Conservation (phyloP, 2,329 filamentous ascomycete species). For the Ophiostoma australiae region DNA sequence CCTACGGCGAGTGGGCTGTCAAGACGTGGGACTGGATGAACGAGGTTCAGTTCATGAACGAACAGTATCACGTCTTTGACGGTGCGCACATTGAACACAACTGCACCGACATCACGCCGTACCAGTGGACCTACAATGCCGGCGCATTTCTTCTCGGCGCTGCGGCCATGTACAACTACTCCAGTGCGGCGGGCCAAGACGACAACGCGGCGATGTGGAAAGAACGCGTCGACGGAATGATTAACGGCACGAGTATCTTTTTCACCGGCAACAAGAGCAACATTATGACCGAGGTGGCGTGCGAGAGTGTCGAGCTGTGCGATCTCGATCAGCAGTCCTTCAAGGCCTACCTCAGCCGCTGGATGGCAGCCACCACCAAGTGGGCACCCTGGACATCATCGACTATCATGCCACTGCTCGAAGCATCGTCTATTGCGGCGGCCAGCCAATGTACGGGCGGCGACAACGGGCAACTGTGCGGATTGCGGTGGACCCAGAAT, state of each 20-base stretch:
- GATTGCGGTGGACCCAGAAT: constrained; percentile 50
- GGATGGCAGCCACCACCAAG: constrained; percentile 58
- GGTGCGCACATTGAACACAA: constrained; percentile 54
- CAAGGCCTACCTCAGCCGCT: constrained; percentile 58
- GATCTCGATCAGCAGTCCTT: constrained; percentile 59
- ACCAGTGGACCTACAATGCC: constrained; percentile 67
- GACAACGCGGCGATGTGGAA: constrained; percentile 46
- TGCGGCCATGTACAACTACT: constrained; percentile 65
- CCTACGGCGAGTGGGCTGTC: constrained; percentile 73
- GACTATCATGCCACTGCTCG: constrained; percentile 49
- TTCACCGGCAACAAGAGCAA: constrained; percentile 49
- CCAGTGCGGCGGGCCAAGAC: constrained; percentile 33
- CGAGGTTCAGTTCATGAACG: constrained; percentile 53
- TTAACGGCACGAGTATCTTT: constrained; percentile 51
- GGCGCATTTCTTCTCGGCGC: constrained; percentile 62
- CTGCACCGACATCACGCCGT: constrained; percentile 53
- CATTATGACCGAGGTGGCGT: constrained; percentile 62
- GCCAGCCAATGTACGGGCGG: constrained; percentile 55
- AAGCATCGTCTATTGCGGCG: constrained; percentile 53
- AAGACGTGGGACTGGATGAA: constrained; percentile 67
- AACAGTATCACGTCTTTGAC: constrained; percentile 56
- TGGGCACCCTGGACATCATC: constrained; percentile 57
- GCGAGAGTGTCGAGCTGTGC: constrained; percentile 57
- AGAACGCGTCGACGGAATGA: constrained; percentile 51
- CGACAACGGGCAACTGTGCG: constrained; percentile 53